Evolutionary conservation across 2,329 filamentous ascomycete species (phyloP).

Genomic region (Mycosphaerella sp.): DNA sequence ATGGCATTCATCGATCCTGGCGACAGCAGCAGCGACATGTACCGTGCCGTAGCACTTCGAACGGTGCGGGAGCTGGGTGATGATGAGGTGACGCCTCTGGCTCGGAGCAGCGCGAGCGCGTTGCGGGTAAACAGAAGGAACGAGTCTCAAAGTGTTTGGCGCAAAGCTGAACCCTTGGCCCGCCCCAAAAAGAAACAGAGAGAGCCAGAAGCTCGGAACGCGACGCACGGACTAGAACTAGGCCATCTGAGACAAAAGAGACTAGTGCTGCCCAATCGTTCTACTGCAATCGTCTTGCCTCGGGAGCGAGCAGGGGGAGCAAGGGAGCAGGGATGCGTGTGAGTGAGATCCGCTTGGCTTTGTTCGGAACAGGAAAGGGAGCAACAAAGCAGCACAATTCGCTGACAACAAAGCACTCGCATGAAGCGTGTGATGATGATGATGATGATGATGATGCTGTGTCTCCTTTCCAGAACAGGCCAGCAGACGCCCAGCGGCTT

Average conservation of each 20-base stretch:
- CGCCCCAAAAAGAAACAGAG: slow-evolving; percentile 24
- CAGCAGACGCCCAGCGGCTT: slow-evolving; percentile 4
- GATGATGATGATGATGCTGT: background rate
- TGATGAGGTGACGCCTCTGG: background rate
- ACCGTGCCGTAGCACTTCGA: background rate
- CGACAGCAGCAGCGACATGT: background rate
- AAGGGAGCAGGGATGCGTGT: slow-evolving; percentile 1
- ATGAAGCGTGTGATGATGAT: background rate
- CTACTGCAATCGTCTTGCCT: background rate
- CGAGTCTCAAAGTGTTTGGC: too few relatives aligned
- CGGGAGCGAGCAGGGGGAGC: background rate
- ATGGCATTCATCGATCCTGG: background rate
- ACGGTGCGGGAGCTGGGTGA: background rate
- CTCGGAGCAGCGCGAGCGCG: too few relatives aligned
- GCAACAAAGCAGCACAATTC: slow-evolving; percentile 4
- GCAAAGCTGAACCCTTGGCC: background rate
- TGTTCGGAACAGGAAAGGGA: slow-evolving; percentile 10
- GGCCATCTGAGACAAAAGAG: slow-evolving; percentile 3
- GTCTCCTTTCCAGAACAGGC: slow-evolving; percentile 20
- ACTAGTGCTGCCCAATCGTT: slow-evolving; percentile 4
- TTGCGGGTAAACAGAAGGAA: too few relatives aligned
- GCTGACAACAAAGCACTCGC: slow-evolving; percentile 3
- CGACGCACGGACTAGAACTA: slow-evolving; percentile 2
- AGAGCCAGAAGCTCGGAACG: slow-evolving; percentile 4
- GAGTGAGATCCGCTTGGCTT: slow-evolving; percentile 3